Evolutionary conservation across 345 rosid species (phyloP).

Genomic region (Bretschneidera sinensis): DNA sequence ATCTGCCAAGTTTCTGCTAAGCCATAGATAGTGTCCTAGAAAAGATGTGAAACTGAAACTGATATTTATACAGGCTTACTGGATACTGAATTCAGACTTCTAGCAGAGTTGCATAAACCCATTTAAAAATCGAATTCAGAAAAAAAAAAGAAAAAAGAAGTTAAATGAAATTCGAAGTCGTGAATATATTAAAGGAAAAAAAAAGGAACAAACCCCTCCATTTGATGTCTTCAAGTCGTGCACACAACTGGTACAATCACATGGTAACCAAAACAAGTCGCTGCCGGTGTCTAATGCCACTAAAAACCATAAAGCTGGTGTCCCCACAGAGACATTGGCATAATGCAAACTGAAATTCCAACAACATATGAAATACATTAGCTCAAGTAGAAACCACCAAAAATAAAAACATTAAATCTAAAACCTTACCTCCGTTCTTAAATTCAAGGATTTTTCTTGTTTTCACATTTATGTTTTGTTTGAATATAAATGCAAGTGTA

Average conservation of each 20-base stretch:
- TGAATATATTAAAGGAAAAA: no score
- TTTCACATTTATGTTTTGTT: no score
- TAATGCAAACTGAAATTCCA: conserved; percentile 68
- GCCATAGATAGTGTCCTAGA: no score
- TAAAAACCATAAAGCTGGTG: conserved; percentile 58
- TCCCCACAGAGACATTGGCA: conserved; percentile 78
- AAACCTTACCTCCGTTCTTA: neutral
- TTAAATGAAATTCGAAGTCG: neutral
- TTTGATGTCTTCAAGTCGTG: conserved; percentile 27
- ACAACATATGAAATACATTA: neutral
- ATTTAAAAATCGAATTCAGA: no score
- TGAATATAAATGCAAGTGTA: no score
- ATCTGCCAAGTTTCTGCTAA: no score
- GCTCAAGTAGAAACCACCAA: neutral
- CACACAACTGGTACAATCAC: conserved; percentile 67
- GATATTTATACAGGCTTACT: no score
- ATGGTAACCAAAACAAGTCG: conserved; percentile 93
- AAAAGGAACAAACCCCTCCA: conserved; percentile 38
- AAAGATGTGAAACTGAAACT: no score
- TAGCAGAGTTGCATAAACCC: no score
- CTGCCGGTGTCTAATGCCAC: conserved; percentile 97
- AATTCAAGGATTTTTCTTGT: no score
- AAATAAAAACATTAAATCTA: no score
- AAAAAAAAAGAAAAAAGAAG: neutral
- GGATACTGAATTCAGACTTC: no score